Evolutionary conservation across 441 rosid genomes (phyloP).

Genomic region (Erodium moschatum): DNA sequence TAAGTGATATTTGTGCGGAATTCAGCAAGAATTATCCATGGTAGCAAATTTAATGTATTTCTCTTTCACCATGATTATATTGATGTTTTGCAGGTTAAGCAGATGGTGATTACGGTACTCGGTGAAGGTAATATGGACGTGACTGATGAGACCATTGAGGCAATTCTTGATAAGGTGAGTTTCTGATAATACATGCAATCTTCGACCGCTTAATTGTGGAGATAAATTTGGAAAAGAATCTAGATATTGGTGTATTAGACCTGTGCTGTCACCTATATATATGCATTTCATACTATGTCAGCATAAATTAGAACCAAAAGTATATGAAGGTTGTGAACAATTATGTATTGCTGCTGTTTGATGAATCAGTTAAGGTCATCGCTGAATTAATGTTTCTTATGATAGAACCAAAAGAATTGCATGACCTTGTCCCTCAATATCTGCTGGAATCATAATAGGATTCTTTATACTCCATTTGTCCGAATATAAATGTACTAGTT

Average conservation of each 20-base stretch:
- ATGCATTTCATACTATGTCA: not conserved
- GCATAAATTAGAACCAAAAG: no score
- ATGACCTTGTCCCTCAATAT: no score
- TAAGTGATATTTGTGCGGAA: not conserved
- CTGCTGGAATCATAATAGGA: not conserved
- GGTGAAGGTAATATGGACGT: conserved; percentile 83
- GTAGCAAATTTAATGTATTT: not conserved
- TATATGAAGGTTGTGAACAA: no score
- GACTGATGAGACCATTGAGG: conserved; percentile 91
- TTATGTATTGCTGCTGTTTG: not conserved
- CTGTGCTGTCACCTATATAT: not conserved
- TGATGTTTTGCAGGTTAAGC: conserved; percentile 67
- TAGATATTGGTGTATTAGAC: not conserved
- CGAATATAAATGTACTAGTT: no score
- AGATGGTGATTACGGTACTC: conserved; percentile 91
- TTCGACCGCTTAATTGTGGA: no score
- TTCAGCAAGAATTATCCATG: not conserved
- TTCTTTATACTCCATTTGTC: no score
- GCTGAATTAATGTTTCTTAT: not conserved
- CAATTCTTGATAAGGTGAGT: conserved; percentile 79
- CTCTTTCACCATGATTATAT: conserved; percentile 21
- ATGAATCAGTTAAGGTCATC: not conserved
- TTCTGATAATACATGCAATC: not conserved
- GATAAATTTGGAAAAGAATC: not conserved
- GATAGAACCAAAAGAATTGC: not conserved